Percentiles rank a stretch among this genome's conserved stretches.
phyloP scores from a whole-genome alignment of 2,329 filamentous ascomycete species.

The Aspergillus quadrilineatus region DNA sequence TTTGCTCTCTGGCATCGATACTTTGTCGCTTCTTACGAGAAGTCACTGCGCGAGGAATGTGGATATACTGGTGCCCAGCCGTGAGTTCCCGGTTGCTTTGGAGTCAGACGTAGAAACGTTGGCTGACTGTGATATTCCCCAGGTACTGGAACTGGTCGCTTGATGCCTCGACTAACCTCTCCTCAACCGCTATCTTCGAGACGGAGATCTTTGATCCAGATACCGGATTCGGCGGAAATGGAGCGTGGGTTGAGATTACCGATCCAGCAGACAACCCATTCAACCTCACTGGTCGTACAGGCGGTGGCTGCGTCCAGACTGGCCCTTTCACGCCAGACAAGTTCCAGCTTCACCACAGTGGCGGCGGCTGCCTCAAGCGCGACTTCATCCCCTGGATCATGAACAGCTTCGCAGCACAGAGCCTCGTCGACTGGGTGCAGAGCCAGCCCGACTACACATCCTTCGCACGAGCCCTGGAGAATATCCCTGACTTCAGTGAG shows the following conservation, averaged over 20 bases:
- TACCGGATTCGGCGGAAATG: constrained; percentile 20
- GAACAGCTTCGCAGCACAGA: constrained; percentile 20
- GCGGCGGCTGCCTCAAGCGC: constrained; percentile 16
- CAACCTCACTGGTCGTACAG: constrained; percentile 18
- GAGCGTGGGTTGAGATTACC: constrained; percentile 11
- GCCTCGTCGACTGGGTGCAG: constrained; percentile 16
- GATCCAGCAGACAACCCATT: constrained; percentile 15
- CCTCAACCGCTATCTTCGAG: constrained; percentile 18
- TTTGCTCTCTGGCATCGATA: constrained; percentile 48
- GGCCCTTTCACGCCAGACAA: constrained; percentile 16
- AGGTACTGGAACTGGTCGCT: constrained; percentile 38
- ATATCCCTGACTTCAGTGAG: constrained; percentile 15
- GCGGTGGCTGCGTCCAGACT: constrained; percentile 18
- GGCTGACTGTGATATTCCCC: neutral
- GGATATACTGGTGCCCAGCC: constrained; percentile 46
- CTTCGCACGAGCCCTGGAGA: constrained; percentile 18
- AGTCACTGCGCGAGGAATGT: constrained; percentile 43
- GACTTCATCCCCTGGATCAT: constrained; percentile 22
- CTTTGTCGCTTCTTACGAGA: constrained; percentile 43
- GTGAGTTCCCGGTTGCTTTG: constrained; percentile 21
- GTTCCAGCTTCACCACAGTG: constrained; percentile 14
- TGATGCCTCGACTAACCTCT: constrained; percentile 22
- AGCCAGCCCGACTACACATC: constrained; percentile 19
- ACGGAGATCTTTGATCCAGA: constrained; percentile 17
- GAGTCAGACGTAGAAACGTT: too few relatives aligned